phyloP scores from a whole-genome alignment of 192 early-diverging fungal species.

The Coemansia reversa region DNA sequence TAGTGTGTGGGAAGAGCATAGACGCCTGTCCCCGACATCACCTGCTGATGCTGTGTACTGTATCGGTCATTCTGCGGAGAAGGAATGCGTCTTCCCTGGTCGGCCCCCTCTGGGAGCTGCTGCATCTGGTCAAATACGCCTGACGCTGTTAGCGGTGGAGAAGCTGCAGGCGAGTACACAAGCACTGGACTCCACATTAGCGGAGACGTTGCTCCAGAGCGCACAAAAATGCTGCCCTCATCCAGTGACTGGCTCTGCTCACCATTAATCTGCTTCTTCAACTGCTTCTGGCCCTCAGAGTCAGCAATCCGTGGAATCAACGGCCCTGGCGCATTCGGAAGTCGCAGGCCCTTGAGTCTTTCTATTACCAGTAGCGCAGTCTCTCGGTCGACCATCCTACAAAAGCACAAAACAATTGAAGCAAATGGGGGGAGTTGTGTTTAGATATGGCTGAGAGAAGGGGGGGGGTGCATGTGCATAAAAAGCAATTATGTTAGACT shows the following conservation, averaged over 20 bases:
- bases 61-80: slow-evolving; percentile 9
- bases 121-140: too few species aligned
- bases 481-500: too few species aligned
- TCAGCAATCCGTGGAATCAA: slow-evolving; percentile 80
- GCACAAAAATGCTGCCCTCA: slow-evolving; percentile 4
- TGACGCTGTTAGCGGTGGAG: slow-evolving; percentile 13
- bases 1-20: slow-evolving; percentile 19
- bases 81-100: slow-evolving; percentile 1
- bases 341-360: slow-evolving; percentile 59
- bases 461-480: too few species aligned
- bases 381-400: slow-evolving; percentile 66
- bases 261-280: slow-evolving; percentile 64
- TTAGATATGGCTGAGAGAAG: too few species aligned
- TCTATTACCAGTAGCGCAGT: slow-evolving; percentile 68
- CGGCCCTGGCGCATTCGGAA: slow-evolving; percentile 63
- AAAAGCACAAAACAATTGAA: too few species aligned
- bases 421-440: too few species aligned
- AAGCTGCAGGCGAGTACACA: slow-evolving; percentile 33
- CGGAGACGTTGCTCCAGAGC: slow-evolving; percentile 31
- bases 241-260: slow-evolving; percentile 1
- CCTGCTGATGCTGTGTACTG: background rate
- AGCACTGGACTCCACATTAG: slow-evolving; percentile 50
- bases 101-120: too few species aligned
- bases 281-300: slow-evolving; percentile 71
- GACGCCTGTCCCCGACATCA: background rate